Evolutionary conservation across 2,329 filamentous ascomycete species (phyloP).

Genomic region (Fusarium sp.): DNA sequence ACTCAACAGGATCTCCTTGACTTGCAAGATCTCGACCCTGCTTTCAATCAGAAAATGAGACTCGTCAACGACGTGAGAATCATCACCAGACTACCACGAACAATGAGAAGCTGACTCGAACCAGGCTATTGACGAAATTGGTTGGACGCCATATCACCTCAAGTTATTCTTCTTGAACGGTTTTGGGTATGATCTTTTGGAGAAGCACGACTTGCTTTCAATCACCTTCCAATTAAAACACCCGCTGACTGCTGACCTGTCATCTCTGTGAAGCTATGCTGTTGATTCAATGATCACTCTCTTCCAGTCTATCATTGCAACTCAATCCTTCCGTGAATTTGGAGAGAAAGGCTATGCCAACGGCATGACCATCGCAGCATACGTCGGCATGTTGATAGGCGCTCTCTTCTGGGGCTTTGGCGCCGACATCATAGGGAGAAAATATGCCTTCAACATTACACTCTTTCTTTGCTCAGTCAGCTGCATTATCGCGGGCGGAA

Average conservation of each 20-base stretch:
- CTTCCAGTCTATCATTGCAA: constrained; percentile 1
- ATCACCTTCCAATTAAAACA: background rate
- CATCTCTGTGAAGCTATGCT: background rate
- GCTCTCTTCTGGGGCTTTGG: constrained; percentile 23
- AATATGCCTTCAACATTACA: constrained; percentile 16
- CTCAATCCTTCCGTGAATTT: constrained; percentile 13
- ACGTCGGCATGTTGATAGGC: constrained; percentile 3
- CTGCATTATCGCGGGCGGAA: background rate
- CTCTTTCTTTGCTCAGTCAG: constrained; percentile 4
- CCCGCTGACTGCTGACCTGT: background rate
- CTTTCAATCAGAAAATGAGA: constrained; percentile 66
- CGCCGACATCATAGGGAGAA: constrained; percentile 18
- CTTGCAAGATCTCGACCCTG: background rate
- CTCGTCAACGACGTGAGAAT: constrained; percentile 69
- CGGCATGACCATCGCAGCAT: constrained; percentile 1
- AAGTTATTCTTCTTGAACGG: constrained; percentile 71
- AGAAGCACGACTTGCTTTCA: background rate
- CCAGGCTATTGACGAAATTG: constrained; percentile 66
- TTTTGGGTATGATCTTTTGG: constrained; percentile 53
- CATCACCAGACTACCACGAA: accelerated
- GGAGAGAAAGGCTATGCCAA: constrained; percentile 6
- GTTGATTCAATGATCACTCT: constrained; percentile 19
- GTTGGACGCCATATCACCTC: constrained; percentile 66
- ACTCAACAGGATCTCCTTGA: background rate
- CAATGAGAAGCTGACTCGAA: background rate